A percentile compares a stretch with the other conserved stretches of the same genome.
phyloP scores from a whole-genome alignment of 495 filamentous ascomycete genomes.

The Aspergillus diversus region DNA sequence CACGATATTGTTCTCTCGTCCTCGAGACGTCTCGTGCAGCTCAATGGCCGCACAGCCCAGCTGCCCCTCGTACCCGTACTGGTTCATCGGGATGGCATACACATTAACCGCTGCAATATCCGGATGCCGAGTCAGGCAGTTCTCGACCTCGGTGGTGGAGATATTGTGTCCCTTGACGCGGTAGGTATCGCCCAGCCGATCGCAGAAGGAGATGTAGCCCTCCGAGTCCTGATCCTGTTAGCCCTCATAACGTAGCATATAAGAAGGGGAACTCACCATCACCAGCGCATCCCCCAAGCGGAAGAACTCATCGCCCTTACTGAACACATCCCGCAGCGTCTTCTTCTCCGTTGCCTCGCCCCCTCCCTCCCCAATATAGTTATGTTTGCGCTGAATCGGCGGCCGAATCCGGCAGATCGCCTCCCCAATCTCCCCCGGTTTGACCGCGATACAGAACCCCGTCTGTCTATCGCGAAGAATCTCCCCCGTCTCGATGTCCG shows the following conservation, averaged over 20 bases:
- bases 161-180: conserved; percentile 13
- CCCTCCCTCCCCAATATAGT: conserved; percentile 6
- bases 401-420: conserved; percentile 6
- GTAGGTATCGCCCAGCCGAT: conserved; percentile 10
- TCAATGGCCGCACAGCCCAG: conserved; percentile 8
- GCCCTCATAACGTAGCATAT: neutral
- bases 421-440: conserved; percentile 2
- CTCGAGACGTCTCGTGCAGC: neutral
- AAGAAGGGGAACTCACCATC: neutral
- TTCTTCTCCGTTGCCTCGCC: conserved; percentile 6
- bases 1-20: neutral
- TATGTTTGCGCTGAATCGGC: conserved; percentile 3
- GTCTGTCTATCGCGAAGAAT: neutral
- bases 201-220: conserved; percentile 1
- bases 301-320: conserved; percentile 7
- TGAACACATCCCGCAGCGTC: conserved; percentile 6
- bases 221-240: neutral
- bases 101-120: conserved; percentile 15
- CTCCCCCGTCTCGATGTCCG: conserved; percentile 4
- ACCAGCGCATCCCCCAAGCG: conserved; percentile 8
- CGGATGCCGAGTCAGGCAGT: neutral
- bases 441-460: neutral
- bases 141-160: conserved; percentile 11
- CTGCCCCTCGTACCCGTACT: conserved; percentile 12
- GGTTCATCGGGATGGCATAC: conserved; percentile 18